Evolutionary conservation across 495 filamentous ascomycete species (phyloP).

Genomic region (Pyrenopolyporus hunteri): DNA sequence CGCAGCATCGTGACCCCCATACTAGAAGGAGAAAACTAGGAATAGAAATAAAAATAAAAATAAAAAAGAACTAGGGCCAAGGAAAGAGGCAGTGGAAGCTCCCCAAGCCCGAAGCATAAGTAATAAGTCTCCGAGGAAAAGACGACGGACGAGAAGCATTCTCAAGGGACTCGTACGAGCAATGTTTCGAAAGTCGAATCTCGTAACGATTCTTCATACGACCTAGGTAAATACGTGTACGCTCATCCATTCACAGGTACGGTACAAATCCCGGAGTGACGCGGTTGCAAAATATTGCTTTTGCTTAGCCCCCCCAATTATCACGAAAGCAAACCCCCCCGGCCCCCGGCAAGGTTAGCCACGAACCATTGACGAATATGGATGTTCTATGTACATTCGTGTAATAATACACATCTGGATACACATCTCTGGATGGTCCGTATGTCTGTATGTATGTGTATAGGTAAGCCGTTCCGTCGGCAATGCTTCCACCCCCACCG

Average conservation of each 20-base stretch:
- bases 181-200: too few species aligned
- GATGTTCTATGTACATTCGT: constrained; percentile 17
- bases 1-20: constrained; percentile 24
- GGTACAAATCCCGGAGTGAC: constrained; percentile 21
- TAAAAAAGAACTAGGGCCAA: not conserved
- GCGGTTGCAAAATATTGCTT: constrained; percentile 12
- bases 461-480: constrained; percentile 25
- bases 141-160: constrained; percentile 7
- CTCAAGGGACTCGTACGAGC: not conserved
- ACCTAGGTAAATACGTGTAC: not conserved
- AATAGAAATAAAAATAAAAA: not conserved
- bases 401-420: not conserved
- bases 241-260: not conserved
- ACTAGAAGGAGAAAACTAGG: not conserved
- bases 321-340: not conserved
- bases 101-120: not conserved
- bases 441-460: not conserved
- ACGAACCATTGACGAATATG: constrained; percentile 30
- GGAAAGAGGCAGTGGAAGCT: not conserved
- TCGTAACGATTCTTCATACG: not conserved
- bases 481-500: constrained; percentile 24
- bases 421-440: not conserved
- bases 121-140: not conserved
- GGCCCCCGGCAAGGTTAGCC: constrained; percentile 19
- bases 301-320: not conserved